Evolutionary conservation across 2,329 filamentous ascomycete species (phyloP).

Genomic region (Colletotrichum sp.): DNA sequence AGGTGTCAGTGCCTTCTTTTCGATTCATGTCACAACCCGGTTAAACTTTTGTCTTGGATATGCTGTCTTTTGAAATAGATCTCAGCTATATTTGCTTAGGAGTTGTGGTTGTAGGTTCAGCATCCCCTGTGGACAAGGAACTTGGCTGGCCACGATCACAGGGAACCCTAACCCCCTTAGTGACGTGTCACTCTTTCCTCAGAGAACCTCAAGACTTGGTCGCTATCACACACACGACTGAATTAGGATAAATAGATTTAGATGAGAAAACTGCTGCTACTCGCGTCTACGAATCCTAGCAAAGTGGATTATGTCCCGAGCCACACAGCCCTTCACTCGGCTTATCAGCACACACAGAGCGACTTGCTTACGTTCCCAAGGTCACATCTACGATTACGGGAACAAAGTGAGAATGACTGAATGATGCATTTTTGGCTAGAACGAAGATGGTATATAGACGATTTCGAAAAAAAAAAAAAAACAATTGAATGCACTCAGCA

Average conservation of each 20-base stretch:
- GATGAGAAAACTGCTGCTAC: neutral
- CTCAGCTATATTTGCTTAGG: accelerated
- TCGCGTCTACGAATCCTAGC: neutral
- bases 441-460: neutral
- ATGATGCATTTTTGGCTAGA: neutral
- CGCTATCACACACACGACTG: too few relatives aligned
- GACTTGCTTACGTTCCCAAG: neutral
- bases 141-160: neutral
- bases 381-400: neutral
- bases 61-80: neutral
- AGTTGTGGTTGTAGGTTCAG: neutral
- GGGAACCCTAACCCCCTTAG: neutral
- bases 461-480: neutral
- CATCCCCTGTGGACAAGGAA: neutral
- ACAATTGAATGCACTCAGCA: neutral
- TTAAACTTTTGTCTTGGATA: neutral
- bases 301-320: accelerated
- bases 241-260: neutral
- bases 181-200: neutral
- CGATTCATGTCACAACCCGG: neutral
- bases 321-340: neutral
- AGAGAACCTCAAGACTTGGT: neutral
- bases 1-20: neutral
- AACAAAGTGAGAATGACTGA: neutral
- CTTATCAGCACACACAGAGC: neutral